phyloP scores from a whole-genome alignment of 176 grass and related monocot genomes.

The Paspalum notatum region DNA sequence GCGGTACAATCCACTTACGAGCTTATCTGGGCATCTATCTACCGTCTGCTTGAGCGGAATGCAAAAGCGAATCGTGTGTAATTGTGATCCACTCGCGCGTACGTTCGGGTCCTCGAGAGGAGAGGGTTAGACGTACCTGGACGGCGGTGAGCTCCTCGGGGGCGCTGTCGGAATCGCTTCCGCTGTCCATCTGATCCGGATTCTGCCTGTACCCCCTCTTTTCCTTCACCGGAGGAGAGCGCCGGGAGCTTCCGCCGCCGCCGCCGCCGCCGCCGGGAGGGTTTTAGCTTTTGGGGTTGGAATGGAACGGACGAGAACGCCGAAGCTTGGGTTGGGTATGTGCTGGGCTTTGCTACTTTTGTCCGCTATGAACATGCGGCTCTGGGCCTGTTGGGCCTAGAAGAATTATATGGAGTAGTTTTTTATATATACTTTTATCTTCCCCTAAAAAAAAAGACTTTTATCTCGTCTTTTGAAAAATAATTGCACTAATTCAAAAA shows the following conservation, averaged over 20 bases:
- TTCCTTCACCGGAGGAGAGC: neutral
- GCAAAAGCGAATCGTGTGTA: neutral
- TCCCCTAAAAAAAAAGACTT: too few relatives aligned
- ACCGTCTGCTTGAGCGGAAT: neutral
- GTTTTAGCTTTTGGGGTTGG: neutral
- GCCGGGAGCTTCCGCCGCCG: conserved; percentile 17
- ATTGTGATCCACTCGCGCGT: neutral
- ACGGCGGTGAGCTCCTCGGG: conserved; percentile 63
- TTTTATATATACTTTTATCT: too few relatives aligned
- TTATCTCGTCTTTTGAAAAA: too few relatives aligned
- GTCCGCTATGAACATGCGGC: rapidly evolving
- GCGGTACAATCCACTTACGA: neutral
- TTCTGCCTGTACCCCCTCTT: neutral
- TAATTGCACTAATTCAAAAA: too few relatives aligned
- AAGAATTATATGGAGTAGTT: too few relatives aligned
- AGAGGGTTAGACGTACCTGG: conserved; percentile 34
- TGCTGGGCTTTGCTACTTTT: neutral
- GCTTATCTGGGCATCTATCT: neutral
- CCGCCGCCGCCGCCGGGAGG: conserved; percentile 33
- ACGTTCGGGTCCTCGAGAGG: neutral
- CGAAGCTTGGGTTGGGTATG: neutral
- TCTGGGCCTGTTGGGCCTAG: neutral
- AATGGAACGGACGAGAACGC: neutral
- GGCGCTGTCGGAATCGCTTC: conserved; percentile 50
- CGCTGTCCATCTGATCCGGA: conserved; percentile 43